Evolutionary conservation across 805 yeast species (phyloP).

Genomic region (Suhomyces faveliae): DNA sequence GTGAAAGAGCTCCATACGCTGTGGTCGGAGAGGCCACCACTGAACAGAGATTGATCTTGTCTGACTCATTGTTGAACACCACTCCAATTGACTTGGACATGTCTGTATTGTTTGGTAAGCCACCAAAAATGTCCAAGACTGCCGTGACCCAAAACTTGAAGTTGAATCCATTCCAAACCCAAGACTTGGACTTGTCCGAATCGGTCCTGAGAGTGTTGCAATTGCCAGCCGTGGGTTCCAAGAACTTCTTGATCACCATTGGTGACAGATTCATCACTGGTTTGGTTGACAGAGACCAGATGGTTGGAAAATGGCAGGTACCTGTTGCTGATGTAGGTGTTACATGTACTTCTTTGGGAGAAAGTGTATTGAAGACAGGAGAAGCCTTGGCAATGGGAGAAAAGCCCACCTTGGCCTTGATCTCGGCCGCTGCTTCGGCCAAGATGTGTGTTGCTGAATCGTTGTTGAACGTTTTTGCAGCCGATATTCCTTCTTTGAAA

Average conservation of each 20-base stretch:
- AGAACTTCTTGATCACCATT: conserved; percentile 91
- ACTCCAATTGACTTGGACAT: conserved; percentile 95
- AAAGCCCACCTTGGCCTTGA: conserved; percentile 85
- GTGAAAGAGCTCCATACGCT: conserved; percentile 96
- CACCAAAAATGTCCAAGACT: conserved; percentile 88
- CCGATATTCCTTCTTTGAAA: conserved; percentile 74
- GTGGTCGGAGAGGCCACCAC: conserved; percentile 93
- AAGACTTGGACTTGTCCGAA: conserved; percentile 47
- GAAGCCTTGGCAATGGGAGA: conserved; percentile 99
- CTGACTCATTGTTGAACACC: conserved; percentile 71
- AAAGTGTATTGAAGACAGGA: conserved; percentile 70
- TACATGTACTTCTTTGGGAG: conserved; percentile 86
- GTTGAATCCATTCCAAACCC: conserved; percentile 40
- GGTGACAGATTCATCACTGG: conserved; percentile 99
- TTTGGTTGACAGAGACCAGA: conserved; percentile 92
- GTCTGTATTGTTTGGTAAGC: conserved; percentile 93
- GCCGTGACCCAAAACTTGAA: conserved; percentile 62
- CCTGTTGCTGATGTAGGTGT: conserved; percentile 99
- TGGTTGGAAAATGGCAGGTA: conserved; percentile 99
- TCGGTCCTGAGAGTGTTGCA: conserved; percentile 81
- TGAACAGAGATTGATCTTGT: conserved; percentile 78
- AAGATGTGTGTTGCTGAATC: conserved; percentile 96
- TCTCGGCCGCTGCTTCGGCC: conserved; percentile 87
- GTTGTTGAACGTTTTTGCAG: conserved; percentile 81
- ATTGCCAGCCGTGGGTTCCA: conserved; percentile 93